phyloP scores from a whole-genome alignment of 2,329 filamentous ascomycete species.

The Ophiostoma tasmaniense region DNA sequence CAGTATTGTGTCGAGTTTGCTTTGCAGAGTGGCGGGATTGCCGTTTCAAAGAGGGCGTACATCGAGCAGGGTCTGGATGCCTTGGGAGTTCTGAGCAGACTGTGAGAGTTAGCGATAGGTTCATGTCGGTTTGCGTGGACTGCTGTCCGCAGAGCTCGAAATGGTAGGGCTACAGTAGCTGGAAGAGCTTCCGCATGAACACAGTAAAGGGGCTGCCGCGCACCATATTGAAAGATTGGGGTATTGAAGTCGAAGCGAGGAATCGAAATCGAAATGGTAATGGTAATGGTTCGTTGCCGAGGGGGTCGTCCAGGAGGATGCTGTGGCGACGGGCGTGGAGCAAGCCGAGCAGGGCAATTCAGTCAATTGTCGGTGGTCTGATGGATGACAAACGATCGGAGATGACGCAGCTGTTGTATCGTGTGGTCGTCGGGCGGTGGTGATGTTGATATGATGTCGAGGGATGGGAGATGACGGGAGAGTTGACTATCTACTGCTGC shows the following conservation, averaged over 20 bases:
- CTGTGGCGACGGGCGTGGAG: not conserved
- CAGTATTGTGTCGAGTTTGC: not conserved
- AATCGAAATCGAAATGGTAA: not conserved
- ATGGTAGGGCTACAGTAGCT: not conserved
- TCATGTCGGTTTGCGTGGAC: not conserved
- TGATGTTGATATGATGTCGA: not conserved
- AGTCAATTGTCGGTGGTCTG: not conserved
- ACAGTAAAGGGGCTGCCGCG: not conserved
- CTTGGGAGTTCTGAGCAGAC: slow-evolving; percentile 97
- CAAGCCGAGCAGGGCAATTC: not conserved
- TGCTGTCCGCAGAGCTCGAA: not conserved
- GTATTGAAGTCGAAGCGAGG: not conserved
- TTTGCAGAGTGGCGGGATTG: not conserved
- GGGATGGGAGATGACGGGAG: not conserved
- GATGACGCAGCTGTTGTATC: not conserved
- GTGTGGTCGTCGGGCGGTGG: not conserved
- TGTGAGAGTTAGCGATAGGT: slow-evolving; percentile 30
- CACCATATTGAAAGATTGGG: not conserved
- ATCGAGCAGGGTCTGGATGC: slow-evolving; percentile 97
- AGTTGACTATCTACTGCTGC: slow-evolving; percentile 8
- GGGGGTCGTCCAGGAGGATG: not conserved
- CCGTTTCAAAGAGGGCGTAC: slow-evolving; percentile 49
- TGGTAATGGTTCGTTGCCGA: not conserved
- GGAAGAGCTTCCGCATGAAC: not conserved
- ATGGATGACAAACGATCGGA: not conserved